Evolutionary conservation across 306 rosid species (phyloP).

Genomic region (Pterocarpus macrocarpus): DNA sequence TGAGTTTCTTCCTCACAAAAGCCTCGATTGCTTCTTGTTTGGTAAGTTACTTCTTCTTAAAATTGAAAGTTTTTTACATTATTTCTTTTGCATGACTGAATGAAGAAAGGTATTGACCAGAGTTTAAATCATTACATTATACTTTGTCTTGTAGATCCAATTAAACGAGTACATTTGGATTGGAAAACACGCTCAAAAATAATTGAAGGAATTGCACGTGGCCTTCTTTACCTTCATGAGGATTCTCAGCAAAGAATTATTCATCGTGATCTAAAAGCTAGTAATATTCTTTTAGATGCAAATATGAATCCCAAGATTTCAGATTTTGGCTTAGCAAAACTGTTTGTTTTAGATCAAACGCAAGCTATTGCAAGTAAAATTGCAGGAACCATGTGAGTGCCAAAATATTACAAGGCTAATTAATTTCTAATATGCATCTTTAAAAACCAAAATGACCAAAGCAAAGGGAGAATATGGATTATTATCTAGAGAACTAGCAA

Average conservation of each 20-base stretch:
- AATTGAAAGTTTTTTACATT: too few relatives aligned
- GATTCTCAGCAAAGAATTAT: conserved; percentile 56
- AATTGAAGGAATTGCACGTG: conserved; percentile 50
- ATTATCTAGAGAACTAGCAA: conserved; percentile 16
- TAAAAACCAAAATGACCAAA: not conserved
- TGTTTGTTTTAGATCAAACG: conserved; percentile 51
- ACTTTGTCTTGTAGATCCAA: conserved; percentile 42
- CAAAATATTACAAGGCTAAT: not conserved
- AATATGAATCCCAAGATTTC: conserved; percentile 55
- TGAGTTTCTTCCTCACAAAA: conserved; percentile 60
- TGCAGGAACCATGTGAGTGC: conserved; percentile 56
- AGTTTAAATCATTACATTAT: not conserved
- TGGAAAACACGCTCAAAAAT: conserved; percentile 53
- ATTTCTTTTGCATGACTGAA: not conserved
- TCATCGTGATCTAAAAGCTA: conserved; percentile 62
- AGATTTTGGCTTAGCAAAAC: conserved; percentile 62
- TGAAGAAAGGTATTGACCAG: not conserved
- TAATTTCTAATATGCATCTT: not conserved
- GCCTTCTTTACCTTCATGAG: conserved; percentile 60
- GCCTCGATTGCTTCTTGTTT: conserved; percentile 60
- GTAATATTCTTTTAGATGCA: conserved; percentile 56
- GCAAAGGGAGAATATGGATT: not conserved
- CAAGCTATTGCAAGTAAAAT: conserved; percentile 44
- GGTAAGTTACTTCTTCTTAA: conserved; percentile 40
- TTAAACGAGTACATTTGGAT: conserved; percentile 14